Base-by-base conservation (phyloP, 2,329 filamentous ascomycete species). In the Aspergillus sp. region DNA sequence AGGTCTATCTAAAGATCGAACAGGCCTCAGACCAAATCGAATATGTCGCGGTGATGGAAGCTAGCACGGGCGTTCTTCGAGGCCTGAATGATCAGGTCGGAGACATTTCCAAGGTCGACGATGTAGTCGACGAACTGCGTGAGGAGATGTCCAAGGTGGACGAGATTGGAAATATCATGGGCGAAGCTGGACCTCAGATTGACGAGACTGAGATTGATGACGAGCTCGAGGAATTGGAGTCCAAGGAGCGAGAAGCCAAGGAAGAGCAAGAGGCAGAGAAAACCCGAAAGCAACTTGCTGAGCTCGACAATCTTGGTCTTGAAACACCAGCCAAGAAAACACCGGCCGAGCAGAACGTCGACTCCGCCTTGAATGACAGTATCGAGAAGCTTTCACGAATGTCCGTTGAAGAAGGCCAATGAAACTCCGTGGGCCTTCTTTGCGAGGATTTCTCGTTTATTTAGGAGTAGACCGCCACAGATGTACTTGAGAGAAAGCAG, bases 181-280 rank as follows among this genome's bases (percentile, higher is more conserved):
- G 87, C 52, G 91, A 95, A 63, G 80, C 77, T 12, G 78, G 76
- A 13, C 73, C 64, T 54, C 74, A 70, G 61, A 80, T 96, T 33
- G 91, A 96, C 71, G 93, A 96, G 69, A 82, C 70, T 19, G 93
- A 96, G 72, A 85, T 98, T 55, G 92, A 97, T 65, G 89, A 93
- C 59, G 93, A 97, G 77, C 82, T 98, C 47, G 89, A 89, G 64
- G 87, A 82, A 3, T 78, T 99, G 77, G 87, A 93, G 75, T 78
- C 79, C 68, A 82, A 83, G 68, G 81, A 85, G 57, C 71, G 67
- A 59, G 71, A 80, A 66, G 79, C 77, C 49, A 72, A 67, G 54
- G 77, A 80, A 61, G 74, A 80, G 63, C 74, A 82, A 59, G 78
- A 81, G 41, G 82, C 82, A 55, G 71, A 75, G 52, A 77, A 79